Base-by-base conservation (phyloP, 768 basidiomycete species). In the Sarcomyxa edulis region DNA sequence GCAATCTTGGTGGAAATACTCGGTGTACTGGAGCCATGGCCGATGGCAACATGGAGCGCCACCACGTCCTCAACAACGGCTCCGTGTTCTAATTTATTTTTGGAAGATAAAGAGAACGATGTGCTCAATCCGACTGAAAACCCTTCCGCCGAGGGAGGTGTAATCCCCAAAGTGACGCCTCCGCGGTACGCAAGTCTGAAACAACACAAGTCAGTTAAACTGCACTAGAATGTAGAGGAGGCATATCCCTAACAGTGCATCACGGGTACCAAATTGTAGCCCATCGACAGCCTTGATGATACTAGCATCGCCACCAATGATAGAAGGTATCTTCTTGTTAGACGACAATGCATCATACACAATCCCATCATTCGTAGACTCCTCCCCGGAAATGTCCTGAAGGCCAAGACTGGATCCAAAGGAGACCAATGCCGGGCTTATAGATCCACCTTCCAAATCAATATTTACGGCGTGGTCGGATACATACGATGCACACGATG, bases 1-100 rank as follows among this genome's bases (percentile, higher is more conserved):
- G 81, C 81, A 42, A 94, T 80, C 47, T 90, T 78, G n/a, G 81
- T 84, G 58, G 89, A 89, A 22, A 89, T 69, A 43, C 86, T 84
- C 1, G 68, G 47, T 58, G 64, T 49, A 28, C 47, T 9, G 66
- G 66, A 43, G 14, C 61, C 60, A 50, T 76, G 75, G 3, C 65
- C 54, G 30, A 94, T 55, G 5, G 68, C 56, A 45, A 93, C 59
- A 52, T 89, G 86, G 3, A 92, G 53, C 2, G 76, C 84, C 3
- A 74, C 70, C 6, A 70, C 58, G 10, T 79, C 74, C 50, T 84
- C 72, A 25, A 82, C 50, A 39, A 89, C 58, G 9, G 86, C 83
- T 4, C 76, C 75, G 5, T 61, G 49, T 45, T 81, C 70, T 14
- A 89, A 62, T 44, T 69, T 72, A 45, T 83, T 74, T 7, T 60